Base-by-base conservation (phyloP, 2,329 filamentous ascomycete genomes). In the Pseudogymnoascus sp. region DNA sequence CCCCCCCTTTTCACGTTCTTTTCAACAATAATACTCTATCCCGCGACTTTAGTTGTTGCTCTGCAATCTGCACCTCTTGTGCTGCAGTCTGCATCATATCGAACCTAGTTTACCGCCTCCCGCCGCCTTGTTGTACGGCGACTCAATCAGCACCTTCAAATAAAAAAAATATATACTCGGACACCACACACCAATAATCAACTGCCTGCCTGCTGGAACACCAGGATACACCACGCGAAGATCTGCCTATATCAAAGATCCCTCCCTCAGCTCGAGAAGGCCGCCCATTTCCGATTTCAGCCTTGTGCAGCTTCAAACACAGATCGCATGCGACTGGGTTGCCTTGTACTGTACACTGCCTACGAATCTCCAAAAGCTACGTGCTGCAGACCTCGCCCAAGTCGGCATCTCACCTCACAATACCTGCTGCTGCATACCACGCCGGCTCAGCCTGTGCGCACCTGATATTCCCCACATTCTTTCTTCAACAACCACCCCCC, bases 371-470 rank as follows among this genome's bases (percentile, higher is more conserved):
- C 59, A 9, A 17, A 4, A 42, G 31, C 59, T 36, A 61, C 59
- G 23, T 23, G 33, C 33, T 42, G 47, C 47, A 53, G 47, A 53
- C 47, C 23, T 53, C 47, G 26, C 47, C 26, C 47, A 53, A 53
- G 26, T 53, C 47, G 47, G 47, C 47, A 53, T 53, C 47, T 53
- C 31, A 61, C 33, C n/a, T 17, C 23, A 9, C 36, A 42, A 36
- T 36, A 61, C 59, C n/a, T 61, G 33, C 59, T 61, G 33, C 59
- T 28, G 59, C 59, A 61, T 61, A 36, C 59, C 59, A 61, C 59
- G 59, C 33, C 59, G 33, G 28, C 36, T 61, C 59, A 61, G 47
- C 47, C 26, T 53, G 47, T 53, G 47, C 47, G 47, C 47, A 53
- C 47, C 47, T 53, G 47, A 53, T 53, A 53, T 53, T 53, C 47